Evolutionary conservation across 2,329 filamentous ascomycete species (phyloP).

Genomic region (Fusarium penzigii): DNA sequence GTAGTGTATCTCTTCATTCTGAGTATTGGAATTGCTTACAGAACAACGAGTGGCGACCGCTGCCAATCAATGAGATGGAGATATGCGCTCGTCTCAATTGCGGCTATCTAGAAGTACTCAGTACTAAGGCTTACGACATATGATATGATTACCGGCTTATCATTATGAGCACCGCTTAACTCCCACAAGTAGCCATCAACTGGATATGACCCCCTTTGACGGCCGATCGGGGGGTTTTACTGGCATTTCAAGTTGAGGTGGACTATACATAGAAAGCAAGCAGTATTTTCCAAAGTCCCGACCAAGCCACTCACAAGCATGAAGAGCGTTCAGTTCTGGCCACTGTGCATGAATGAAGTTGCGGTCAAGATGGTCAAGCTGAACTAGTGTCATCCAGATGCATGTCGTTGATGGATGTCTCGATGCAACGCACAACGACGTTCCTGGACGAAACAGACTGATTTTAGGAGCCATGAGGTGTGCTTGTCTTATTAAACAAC

Average conservation of each 20-base stretch:
- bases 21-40: background rate
- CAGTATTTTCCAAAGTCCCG: background rate
- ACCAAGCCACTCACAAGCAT: background rate
- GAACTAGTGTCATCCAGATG: no score
- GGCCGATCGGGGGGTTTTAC: background rate
- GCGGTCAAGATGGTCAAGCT: background rate
- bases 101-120: no score
- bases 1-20: no score
- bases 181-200: no score
- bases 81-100: no score
- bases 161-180: no score
- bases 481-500: no score
- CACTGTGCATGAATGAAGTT: background rate
- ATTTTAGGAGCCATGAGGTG: no score
- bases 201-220: background rate
- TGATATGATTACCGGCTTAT: no score
- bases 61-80: no score
- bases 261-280: background rate
- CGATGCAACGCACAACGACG: background rate
- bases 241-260: background rate
- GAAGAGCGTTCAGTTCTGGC: background rate
- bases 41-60: background rate
- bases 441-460: background rate
- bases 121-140: no score
- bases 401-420: background rate